Percentiles rank a stretch among this genome's conserved stretches.
phyloP scores from a whole-genome alignment of 352 stramenopile genomes.

The Phytophthora citricola region DNA sequence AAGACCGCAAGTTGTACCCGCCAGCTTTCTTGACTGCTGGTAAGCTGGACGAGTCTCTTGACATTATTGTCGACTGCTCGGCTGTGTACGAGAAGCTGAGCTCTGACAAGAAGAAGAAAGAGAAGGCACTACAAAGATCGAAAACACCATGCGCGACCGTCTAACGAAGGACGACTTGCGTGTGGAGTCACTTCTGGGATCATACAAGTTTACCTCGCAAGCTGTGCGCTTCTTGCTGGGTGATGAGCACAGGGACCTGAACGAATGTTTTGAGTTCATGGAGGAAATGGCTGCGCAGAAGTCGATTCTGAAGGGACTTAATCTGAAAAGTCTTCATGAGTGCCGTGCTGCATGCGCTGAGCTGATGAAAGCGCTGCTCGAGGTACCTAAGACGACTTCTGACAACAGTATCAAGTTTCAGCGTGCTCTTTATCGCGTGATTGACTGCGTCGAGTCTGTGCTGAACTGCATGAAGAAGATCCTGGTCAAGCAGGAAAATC shows the following conservation, averaged over 20 bases:
- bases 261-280: slow-evolving; percentile 89
- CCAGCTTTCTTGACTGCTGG: slow-evolving; percentile 87
- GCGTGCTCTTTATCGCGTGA: slow-evolving; percentile 82
- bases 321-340: slow-evolving; percentile 81
- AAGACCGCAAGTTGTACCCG: slow-evolving; percentile 82
- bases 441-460: slow-evolving; percentile 84
- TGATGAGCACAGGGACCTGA: slow-evolving; percentile 84
- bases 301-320: slow-evolving; percentile 82
- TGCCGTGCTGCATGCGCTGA: slow-evolving; percentile 72
- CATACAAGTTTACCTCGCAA: slow-evolving; percentile 90
- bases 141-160: slow-evolving; percentile 85
- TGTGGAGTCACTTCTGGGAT: slow-evolving; percentile 81
- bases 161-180: slow-evolving; percentile 87
- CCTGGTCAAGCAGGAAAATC: slow-evolving; percentile 82
- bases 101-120: slow-evolving; percentile 90
- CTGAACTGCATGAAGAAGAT: slow-evolving; percentile 89
- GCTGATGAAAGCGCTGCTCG: slow-evolving; percentile 87
- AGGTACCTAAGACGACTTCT: slow-evolving; percentile 77
- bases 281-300: slow-evolving; percentile 83
- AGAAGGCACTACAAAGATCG: slow-evolving; percentile 87
- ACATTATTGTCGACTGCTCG: slow-evolving; percentile 85
- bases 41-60: slow-evolving; percentile 88
- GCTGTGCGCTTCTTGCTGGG: slow-evolving; percentile 80
- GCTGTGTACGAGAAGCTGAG: slow-evolving; percentile 85
- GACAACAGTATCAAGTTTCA: slow-evolving; percentile 91